Conservation (phyloP, 2,329 filamentous ascomycete species). For the Diaporthe capsici region DNA sequence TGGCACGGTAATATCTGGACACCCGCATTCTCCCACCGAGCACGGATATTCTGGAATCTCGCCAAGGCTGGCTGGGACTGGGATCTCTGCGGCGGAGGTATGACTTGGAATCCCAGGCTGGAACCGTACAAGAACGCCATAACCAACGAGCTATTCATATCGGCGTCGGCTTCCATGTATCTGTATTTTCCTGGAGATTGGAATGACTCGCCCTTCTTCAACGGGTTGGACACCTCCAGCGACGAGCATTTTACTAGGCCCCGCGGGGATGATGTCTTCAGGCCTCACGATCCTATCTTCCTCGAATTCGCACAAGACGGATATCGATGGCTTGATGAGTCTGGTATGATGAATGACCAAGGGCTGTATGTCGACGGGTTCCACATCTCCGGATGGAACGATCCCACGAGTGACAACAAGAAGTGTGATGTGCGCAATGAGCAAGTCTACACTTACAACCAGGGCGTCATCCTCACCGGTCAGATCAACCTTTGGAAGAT, state of each 20-base stretch:
- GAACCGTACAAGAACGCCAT: slow-evolving; percentile 95
- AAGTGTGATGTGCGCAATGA: slow-evolving; percentile 86
- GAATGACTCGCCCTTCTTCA: slow-evolving; percentile 76
- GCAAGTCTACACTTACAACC: slow-evolving; percentile 97
- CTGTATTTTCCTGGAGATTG: slow-evolving; percentile 86
- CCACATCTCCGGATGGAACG: slow-evolving; percentile 79
- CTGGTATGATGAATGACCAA: slow-evolving; percentile 83
- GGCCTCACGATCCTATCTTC: slow-evolving; percentile 72
- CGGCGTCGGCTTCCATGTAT: slow-evolving; percentile 91
- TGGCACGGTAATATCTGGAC: slow-evolving; percentile 87
- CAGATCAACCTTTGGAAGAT: slow-evolving; percentile 84
- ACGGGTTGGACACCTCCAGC: slow-evolving; percentile 35
- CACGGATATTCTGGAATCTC: slow-evolving; percentile 88
- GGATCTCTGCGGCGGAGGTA: slow-evolving; percentile 85
- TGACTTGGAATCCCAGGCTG: slow-evolving; percentile 89
- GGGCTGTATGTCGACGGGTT: slow-evolving; percentile 91
- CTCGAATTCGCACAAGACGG: slow-evolving; percentile 81
- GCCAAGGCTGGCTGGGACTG: slow-evolving; percentile 86
- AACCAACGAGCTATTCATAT: slow-evolving; percentile 91
- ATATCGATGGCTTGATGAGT: slow-evolving; percentile 83
- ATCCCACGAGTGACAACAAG: slow-evolving; percentile 73
- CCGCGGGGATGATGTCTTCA: slow-evolving; percentile 47
- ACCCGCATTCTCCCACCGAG: slow-evolving; percentile 84
- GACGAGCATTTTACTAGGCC: slow-evolving; percentile 14
- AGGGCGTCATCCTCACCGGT: slow-evolving; percentile 89